phyloP scores from a whole-genome alignment of 75 land plant species.

The Chamaecyparis obtusa region DNA sequence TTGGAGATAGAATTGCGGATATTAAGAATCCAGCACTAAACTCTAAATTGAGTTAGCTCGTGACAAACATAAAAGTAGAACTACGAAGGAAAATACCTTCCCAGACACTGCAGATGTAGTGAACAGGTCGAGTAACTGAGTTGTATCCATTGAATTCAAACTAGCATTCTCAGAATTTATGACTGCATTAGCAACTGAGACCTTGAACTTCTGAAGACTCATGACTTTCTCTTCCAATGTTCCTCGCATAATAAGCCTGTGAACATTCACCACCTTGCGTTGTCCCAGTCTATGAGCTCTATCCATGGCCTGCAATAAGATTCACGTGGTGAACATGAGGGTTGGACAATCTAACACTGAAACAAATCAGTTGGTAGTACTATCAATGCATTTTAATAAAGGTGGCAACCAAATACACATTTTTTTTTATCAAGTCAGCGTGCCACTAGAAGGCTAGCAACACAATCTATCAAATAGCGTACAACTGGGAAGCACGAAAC shows the following conservation, averaged over 20 bases:
- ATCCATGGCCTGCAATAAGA: slow-evolving; percentile 88
- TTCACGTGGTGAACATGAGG: background rate
- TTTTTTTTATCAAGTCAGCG: background rate
- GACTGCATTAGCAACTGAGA: slow-evolving; percentile 86
- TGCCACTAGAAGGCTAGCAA: background rate
- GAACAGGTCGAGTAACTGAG: slow-evolving; percentile 93
- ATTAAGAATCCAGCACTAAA: background rate
- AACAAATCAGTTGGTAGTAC: background rate
- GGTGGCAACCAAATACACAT: background rate
- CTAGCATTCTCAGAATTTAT: slow-evolving; percentile 96
- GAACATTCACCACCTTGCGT: slow-evolving; percentile 87
- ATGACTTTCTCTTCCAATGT: slow-evolving; percentile 98
- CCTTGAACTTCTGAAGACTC: slow-evolving; percentile 93
- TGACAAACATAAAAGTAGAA: background rate
- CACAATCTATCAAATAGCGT: background rate
- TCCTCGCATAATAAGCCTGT: slow-evolving; percentile 97
- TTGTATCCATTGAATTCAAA: slow-evolving; percentile 93
- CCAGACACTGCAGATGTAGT: slow-evolving; percentile 49
- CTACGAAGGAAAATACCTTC: slow-evolving; percentile 49
- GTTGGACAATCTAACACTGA: background rate
- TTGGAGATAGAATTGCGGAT: background rate
- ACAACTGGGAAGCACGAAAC: background rate
- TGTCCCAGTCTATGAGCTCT: slow-evolving; percentile 99
- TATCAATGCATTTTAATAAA: background rate
- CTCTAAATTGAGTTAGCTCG: background rate